A percentile compares a stretch with the other conserved stretches of the same genome.
These are phyloP conservation scores for Neopestalotiopsis clavispora DNA, from an alignment of 2,329 filamentous ascomycete species.

Conservation along the genomic window DNA sequence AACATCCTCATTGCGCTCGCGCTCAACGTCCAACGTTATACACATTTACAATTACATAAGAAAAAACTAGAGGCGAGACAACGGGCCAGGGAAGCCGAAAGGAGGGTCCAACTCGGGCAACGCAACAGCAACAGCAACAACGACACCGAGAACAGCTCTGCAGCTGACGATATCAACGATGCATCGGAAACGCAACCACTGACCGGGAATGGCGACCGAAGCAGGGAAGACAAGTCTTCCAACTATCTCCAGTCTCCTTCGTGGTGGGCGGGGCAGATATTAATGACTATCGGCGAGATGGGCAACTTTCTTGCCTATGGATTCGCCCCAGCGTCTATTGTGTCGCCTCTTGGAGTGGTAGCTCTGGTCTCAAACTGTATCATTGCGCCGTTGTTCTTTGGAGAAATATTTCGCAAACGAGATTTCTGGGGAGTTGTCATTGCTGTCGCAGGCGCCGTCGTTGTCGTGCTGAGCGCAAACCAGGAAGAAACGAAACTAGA, in stretches of 20 bases:
- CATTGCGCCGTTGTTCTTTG: conserved; percentile 91
- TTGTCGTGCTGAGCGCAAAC: conserved; percentile 89
- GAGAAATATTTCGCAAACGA: conserved; percentile 83
- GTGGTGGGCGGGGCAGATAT: conserved; percentile 93
- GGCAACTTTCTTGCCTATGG: conserved; percentile 98
- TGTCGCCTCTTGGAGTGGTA: conserved; percentile 95
- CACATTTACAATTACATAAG: conserved; percentile 82
- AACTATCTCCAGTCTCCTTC: conserved; percentile 90
- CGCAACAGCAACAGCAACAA: conserved; percentile 35
- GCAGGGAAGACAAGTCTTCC: conserved; percentile 48
- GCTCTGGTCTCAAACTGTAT: conserved; percentile 96
- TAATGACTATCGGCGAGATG: conserved; percentile 92
- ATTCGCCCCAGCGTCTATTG: conserved; percentile 96
- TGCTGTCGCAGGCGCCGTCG: conserved; percentile 85
- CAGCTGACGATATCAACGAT: conserved; percentile 33
- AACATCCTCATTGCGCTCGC: conserved; percentile 95
- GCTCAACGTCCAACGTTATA: conserved; percentile 94
- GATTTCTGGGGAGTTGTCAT: conserved; percentile 90
- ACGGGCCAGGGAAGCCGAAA: conserved; percentile 58
- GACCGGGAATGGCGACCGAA: conserved; percentile 42
- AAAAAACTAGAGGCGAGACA: conserved; percentile 66
- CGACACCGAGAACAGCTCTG: conserved; percentile 37
- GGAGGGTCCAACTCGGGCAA: conserved; percentile 43
- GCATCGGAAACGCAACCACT: conserved; percentile 57
- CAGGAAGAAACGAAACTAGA: conserved; percentile 89